Conservation (phyloP, 768 basidiomycete genomes). For the Mycena sanguinolenta region DNA sequence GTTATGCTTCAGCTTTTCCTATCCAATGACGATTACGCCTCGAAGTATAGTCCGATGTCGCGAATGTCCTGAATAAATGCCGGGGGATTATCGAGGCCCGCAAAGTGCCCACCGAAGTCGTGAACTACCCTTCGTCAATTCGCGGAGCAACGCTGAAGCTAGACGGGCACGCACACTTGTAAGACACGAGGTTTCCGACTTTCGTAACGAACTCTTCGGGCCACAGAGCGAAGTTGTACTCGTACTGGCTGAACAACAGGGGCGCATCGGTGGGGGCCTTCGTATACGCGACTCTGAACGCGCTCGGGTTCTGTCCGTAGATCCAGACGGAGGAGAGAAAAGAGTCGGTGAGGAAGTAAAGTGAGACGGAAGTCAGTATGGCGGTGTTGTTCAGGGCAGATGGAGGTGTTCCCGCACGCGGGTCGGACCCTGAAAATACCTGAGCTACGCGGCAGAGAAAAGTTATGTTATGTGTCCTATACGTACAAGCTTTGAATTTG, state of each 20-base stretch:
- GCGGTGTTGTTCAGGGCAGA: constrained; percentile 17
- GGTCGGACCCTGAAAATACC: constrained; percentile 30
- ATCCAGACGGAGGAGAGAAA: constrained; percentile 37
- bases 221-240: constrained; percentile 15
- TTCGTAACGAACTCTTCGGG: constrained; percentile 15
- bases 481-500: constrained; percentile 27
- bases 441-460: neutral
- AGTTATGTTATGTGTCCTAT: constrained; percentile 28
- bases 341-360: constrained; percentile 41
- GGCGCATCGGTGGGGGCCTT: constrained; percentile 17
- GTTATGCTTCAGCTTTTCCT: too few species aligned
- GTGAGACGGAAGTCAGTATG: constrained; percentile 41
- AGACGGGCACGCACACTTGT: neutral
- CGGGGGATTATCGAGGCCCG: constrained; percentile 31
- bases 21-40: constrained; percentile 19
- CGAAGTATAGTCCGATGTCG: constrained; percentile 10
- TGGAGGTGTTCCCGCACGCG: constrained; percentile 27
- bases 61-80: constrained; percentile 30
- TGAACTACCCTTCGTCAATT: constrained; percentile 5
- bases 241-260: constrained; percentile 14
- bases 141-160: neutral
- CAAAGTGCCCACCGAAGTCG: constrained; percentile 30
- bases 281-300: neutral
- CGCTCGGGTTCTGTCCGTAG: constrained; percentile 26
- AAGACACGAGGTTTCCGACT: constrained; percentile 11